Base-by-base conservation (phyloP, 2,329 filamentous ascomycete species). In the Fusarium globosum region DNA sequence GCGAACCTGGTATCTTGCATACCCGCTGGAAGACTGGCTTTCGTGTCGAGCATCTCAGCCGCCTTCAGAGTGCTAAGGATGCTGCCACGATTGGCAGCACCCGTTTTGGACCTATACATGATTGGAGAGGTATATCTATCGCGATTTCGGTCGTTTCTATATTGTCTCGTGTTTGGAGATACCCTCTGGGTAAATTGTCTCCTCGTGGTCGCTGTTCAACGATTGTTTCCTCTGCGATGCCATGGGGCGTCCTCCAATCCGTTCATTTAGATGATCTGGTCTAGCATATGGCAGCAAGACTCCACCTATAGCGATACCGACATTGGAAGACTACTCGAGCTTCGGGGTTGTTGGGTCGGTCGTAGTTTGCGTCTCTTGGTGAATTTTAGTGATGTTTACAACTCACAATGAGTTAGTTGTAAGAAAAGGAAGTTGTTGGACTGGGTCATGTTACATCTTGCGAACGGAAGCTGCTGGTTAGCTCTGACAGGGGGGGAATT, bases 1-100 rank as follows among this genome's bases (percentile, higher is more conserved):
- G 33, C 15, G 30, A 35, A 26, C 7, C 16, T 43, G 10, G 10
- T 53, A 9, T 38, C 4, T 30, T 45, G 42, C 86, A 73, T 86
- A 95, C 94, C 94, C 81, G 94, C 95, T 72, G 96, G 96, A 39
- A 98, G 87, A 45, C 91, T 88, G 30, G 95, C 90, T 83, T 94
- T 95, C 43, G 89, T 88, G 63, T 94, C 91, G 67, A 95, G 86
- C 87, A 98, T 94, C 81, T 94, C 91, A 26, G 94, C 93, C 73
- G 92, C 92, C 79, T 92, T 93, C 77, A 98, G 86, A 49, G 94
- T 93, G 68, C 91, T 90, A 79, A 98, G 86, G 76, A 97, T 90
- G 81, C 87, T 82, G 78, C 83, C 83, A 43, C 81, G 82, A 58
- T 81, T 74, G 75, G 80, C 76, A 69, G 79, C 80, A 66, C 82